Conservation (phyloP, 2,329 filamentous ascomycete genomes). For the Aspergillus latus region DNA sequence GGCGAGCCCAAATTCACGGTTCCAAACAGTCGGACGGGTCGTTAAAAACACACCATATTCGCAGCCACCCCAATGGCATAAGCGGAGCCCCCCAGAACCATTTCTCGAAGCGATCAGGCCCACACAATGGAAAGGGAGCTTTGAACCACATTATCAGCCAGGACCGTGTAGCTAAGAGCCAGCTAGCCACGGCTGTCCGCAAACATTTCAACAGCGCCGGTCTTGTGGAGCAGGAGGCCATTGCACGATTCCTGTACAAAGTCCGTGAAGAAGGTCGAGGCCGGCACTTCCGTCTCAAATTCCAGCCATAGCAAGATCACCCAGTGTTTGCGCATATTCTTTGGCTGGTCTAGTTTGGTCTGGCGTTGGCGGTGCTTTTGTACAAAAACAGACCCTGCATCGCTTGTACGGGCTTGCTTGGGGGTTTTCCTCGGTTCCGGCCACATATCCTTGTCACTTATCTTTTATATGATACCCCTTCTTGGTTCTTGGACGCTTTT, state of each 20-base stretch:
- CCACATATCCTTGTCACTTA: background rate
- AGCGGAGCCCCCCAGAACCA: conserved; percentile 3
- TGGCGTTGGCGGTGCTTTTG: background rate
- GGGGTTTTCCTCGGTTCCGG: background rate
- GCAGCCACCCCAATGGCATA: conserved; percentile 14
- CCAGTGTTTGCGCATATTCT: background rate
- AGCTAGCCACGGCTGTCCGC: conserved; percentile 45
- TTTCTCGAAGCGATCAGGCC: conserved; percentile 8
- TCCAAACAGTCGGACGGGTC: conserved; percentile 17
- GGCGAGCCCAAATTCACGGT: conserved; percentile 19
- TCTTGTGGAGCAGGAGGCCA: conserved; percentile 48
- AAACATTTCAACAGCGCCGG: conserved; percentile 51
- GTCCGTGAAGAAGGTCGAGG: conserved; percentile 48
- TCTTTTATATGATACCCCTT: conserved; percentile 30
- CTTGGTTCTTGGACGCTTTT: conserved; percentile 17
- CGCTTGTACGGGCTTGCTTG: background rate
- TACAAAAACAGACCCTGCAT: background rate
- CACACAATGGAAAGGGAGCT: conserved; percentile 19
- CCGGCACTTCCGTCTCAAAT: conserved; percentile 43
- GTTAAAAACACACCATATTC: conserved; percentile 6
- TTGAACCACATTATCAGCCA: conserved; percentile 35
- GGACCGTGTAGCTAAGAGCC: conserved; percentile 43
- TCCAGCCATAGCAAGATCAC: conserved; percentile 36
- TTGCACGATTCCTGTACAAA: conserved; percentile 50
- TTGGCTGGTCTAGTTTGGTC: background rate